Evolutionary conservation across 2,329 filamentous ascomycete species (phyloP).

Genomic region (Sarocladium strictum): DNA sequence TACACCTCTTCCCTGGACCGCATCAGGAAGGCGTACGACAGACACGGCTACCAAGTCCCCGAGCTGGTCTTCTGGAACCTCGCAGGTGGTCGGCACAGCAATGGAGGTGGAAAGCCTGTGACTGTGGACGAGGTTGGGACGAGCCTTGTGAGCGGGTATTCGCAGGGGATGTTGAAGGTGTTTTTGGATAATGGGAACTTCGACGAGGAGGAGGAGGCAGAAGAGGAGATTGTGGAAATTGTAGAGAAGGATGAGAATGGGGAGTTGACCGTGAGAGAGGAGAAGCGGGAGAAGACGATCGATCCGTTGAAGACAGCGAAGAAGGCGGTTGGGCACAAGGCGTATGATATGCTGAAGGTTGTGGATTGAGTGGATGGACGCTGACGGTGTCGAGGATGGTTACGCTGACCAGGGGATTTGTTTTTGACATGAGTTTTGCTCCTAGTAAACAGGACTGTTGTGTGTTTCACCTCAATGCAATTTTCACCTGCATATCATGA

Average conservation of each 20-base stretch:
- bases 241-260: slow-evolving; percentile 19
- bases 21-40: slow-evolving; percentile 37
- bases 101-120: slow-evolving; percentile 36
- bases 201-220: slow-evolving; percentile 31
- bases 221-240: slow-evolving; percentile 23
- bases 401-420: too few species aligned
- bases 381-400: not conserved
- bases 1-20: slow-evolving; percentile 45
- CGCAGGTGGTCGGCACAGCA: slow-evolving; percentile 30
- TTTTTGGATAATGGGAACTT: slow-evolving; percentile 47
- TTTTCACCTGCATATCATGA: too few species aligned
- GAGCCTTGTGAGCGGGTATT: slow-evolving; percentile 49
- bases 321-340: slow-evolving; percentile 46
- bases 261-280: slow-evolving; percentile 13
- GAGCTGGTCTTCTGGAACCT: slow-evolving; percentile 58
- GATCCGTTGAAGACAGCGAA: slow-evolving; percentile 38
- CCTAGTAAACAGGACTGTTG: too few species aligned
- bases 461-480: too few species aligned
- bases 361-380: slow-evolving; percentile 35
- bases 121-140: slow-evolving; percentile 37
- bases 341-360: slow-evolving; percentile 50
- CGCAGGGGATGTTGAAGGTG: slow-evolving; percentile 51
- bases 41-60: slow-evolving; percentile 51
- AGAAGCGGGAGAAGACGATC: slow-evolving; percentile 29
- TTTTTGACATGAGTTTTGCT: too few species aligned